Evolutionary conservation across 106 monocot genomes (phyloP), one percentile per base, ranked within the genome.

Genomic region (Allium fistulosum): DNA sequence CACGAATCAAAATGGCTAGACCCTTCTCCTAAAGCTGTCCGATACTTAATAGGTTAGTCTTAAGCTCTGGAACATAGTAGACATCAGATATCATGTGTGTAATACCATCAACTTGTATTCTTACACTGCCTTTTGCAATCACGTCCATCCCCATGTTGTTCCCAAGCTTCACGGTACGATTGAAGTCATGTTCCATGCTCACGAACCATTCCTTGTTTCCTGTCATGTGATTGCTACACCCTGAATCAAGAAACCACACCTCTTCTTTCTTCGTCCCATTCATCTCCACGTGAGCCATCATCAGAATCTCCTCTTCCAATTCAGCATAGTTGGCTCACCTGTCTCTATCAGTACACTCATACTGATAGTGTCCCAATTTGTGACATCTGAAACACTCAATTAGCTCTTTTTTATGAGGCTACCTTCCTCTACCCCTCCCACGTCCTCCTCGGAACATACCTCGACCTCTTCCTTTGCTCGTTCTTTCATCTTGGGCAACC

Each of bases 41-140:
- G 1, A 62, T 37, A 26, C 9, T 45, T 45, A 62, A 62, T 28
- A 62, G 7, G 7, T 62, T 62, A 7, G 2, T 62, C 8, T 62
- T 62, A 62, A 62, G 62, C 62, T 62, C 62, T 9, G 62, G 62
- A 62, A 62, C 27, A 45, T 62, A 62, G 7, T 62, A 62, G 27
- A 62, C 62, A 62, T 62, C 27, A 9, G 62, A 62, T 62, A 62
- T 37, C 27, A 62, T 26, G 8, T 62, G 62, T 1, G 27, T 62
- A 1, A 62, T 26, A 26, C 62, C 62, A 62, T 62, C 27, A 6
- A 62, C 7, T 62, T 62, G 62, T 26, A 62, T 11, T 2, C 62
- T 26, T 28, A 62, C 8, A 62, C 62, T 62, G 8, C 62, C 17
- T 62, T 45, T 62, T 45, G 27, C 62, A 3, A 62, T 7, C 7